A percentile compares a stretch with the other conserved stretches of the same genome.
phyloP scores from a whole-genome alignment of 164 flowering plant species.

The Vitis rupestris region DNA sequence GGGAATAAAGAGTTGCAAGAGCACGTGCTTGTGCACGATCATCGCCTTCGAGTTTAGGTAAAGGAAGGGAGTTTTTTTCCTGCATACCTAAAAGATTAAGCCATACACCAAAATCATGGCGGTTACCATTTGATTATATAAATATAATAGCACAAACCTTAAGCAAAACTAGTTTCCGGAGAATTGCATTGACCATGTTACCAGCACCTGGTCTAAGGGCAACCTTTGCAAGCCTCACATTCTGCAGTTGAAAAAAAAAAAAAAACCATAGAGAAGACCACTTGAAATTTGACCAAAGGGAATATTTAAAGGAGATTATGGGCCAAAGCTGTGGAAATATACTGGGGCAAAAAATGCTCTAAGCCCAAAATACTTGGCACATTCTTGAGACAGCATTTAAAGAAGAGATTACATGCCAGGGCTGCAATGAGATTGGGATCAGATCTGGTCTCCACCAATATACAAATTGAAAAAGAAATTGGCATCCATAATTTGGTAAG shows the following conservation, averaged over 20 bases:
- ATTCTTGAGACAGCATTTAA: too few relatives aligned
- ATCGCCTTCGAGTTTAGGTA: slow-evolving; percentile 80
- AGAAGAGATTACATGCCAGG: neutral
- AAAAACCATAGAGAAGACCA: neutral
- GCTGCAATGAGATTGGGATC: neutral
- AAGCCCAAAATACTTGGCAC: too few relatives aligned
- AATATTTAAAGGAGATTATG: too few relatives aligned
- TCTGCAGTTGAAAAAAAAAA: slow-evolving; percentile 37
- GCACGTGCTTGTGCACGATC: slow-evolving; percentile 88
- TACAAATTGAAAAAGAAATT: too few relatives aligned
- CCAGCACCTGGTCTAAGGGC: slow-evolving; percentile 96
- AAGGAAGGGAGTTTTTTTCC: slow-evolving; percentile 75
- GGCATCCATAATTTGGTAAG: too few relatives aligned
- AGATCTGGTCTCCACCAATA: too few relatives aligned
- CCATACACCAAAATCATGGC: neutral
- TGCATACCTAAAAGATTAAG: slow-evolving; percentile 24
- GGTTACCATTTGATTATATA: neutral
- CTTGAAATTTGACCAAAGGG: neutral
- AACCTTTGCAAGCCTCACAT: slow-evolving; percentile 84
- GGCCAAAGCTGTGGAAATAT: too few relatives aligned
- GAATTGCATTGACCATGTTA: slow-evolving; percentile 86
- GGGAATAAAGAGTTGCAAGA: slow-evolving; percentile 84
- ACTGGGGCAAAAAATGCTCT: too few relatives aligned
- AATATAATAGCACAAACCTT: slow-evolving; percentile 49
- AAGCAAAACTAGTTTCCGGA: slow-evolving; percentile 66